Conservation (phyloP, 768 basidiomycete genomes). For the Tricholoma sp. region DNA sequence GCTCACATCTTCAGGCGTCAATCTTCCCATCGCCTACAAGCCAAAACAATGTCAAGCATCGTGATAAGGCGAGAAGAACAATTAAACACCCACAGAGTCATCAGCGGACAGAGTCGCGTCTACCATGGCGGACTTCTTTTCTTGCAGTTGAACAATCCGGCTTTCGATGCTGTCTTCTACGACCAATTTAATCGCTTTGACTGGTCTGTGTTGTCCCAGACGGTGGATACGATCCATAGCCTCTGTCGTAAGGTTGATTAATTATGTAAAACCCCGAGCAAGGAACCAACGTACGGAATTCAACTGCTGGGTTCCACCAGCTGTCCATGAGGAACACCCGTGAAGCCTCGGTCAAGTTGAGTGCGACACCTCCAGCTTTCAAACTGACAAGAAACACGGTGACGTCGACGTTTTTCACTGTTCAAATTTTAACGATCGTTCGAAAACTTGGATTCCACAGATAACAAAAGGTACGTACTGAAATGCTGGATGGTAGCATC, state of each 20-base stretch:
- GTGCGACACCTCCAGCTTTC: slow-evolving; percentile 92
- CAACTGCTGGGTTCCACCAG: slow-evolving; percentile 99
- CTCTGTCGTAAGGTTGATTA: slow-evolving; percentile 40
- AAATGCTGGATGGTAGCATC: slow-evolving; percentile 95
- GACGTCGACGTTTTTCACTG: slow-evolving; percentile 89
- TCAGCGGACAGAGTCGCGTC: slow-evolving; percentile 82
- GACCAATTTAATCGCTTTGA: slow-evolving; percentile 89
- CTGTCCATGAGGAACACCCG: slow-evolving; percentile 96
- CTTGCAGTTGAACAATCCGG: slow-evolving; percentile 93
- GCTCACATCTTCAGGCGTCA: slow-evolving; percentile 81
- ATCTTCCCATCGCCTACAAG: slow-evolving; percentile 79
- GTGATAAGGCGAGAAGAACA: background rate
- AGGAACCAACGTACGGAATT: slow-evolving; percentile 60
- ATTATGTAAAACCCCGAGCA: background rate
- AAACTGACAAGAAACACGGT: slow-evolving; percentile 97
- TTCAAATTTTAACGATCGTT: background rate
- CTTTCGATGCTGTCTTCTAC: slow-evolving; percentile 96
- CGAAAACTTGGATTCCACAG: background rate
- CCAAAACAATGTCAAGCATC: slow-evolving; percentile 5
- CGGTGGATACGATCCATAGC: slow-evolving; percentile 98
- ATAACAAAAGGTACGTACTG: slow-evolving; percentile 46
- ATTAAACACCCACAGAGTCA: slow-evolving; percentile 52
- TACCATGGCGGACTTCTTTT: slow-evolving; percentile 96
- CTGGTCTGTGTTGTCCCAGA: slow-evolving; percentile 90
- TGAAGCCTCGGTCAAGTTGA: slow-evolving; percentile 87